Percentiles rank a stretch among this genome's conserved stretches.
phyloP scores from a whole-genome alignment of 306 rosid genomes.

The Prunus mira region DNA sequence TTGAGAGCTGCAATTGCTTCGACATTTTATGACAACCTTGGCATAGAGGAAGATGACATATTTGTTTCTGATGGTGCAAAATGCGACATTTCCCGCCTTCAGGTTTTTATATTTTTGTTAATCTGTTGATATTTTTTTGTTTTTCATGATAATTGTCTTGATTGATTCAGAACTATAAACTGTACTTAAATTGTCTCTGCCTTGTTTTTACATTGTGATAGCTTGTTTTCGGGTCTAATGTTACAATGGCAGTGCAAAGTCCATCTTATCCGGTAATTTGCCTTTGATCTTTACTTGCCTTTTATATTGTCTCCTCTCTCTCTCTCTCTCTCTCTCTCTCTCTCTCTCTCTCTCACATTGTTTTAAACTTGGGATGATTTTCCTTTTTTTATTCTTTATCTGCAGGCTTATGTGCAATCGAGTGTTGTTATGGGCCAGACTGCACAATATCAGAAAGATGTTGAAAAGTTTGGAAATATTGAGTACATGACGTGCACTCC shows the following conservation, averaged over 20 bases:
- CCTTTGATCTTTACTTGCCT: neutral
- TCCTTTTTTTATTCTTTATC: neutral
- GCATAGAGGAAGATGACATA: slow-evolving; percentile 45
- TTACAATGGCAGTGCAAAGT: slow-evolving; percentile 55
- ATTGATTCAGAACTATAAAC: neutral
- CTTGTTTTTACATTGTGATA: slow-evolving; percentile 18
- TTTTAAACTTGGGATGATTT: neutral
- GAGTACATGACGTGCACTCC: slow-evolving; percentile 60
- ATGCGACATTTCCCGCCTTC: slow-evolving; percentile 62
- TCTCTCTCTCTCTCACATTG: neutral
- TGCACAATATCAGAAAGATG: slow-evolving; percentile 44
- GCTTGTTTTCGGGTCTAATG: slow-evolving; percentile 53
- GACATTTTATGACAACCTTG: slow-evolving; percentile 38
- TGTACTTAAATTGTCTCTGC: neutral
- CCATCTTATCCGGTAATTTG: slow-evolving; percentile 52
- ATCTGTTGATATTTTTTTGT: neutral
- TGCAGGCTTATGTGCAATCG: slow-evolving; percentile 61
- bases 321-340: neutral
- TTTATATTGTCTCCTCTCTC: neutral
- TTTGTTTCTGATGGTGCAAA: slow-evolving; percentile 65
- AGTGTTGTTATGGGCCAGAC: slow-evolving; percentile 60
- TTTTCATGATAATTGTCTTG: neutral
- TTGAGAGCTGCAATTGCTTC: slow-evolving; percentile 51
- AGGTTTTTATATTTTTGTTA: slow-evolving; percentile 29
- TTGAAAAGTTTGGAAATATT: slow-evolving; percentile 41